Conservation (phyloP, 78 protist species). For the Chrysochromulina parva region DNA sequence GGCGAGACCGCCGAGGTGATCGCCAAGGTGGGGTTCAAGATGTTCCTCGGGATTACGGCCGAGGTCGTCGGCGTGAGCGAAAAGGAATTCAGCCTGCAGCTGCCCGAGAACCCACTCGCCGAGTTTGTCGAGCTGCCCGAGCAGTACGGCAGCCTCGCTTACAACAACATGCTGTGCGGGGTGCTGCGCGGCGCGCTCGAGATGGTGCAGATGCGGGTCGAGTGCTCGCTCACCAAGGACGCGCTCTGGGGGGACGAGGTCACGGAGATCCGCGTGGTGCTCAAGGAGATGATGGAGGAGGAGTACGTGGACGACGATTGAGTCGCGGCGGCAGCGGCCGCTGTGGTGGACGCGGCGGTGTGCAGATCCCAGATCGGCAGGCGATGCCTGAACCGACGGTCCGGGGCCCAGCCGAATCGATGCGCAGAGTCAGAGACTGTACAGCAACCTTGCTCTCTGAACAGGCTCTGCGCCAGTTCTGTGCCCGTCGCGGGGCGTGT, state of each 20-base stretch:
- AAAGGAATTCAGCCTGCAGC: slow-evolving; percentile 62
- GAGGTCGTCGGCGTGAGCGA: background rate
- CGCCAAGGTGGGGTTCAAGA: slow-evolving; percentile 91
- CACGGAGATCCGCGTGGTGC: slow-evolving; percentile 77
- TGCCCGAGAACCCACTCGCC: slow-evolving; percentile 81
- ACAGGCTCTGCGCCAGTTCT: too few species aligned
- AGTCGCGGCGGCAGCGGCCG: background rate
- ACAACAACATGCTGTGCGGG: slow-evolving; percentile 91
- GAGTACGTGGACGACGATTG: background rate
- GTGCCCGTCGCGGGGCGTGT: too few species aligned
- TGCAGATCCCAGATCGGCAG: too few species aligned
- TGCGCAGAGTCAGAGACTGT: too few species aligned
- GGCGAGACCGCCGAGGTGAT: slow-evolving; percentile 92
- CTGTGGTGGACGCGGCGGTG: too few species aligned
- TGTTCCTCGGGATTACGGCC: slow-evolving; percentile 88
- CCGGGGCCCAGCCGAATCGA: too few species aligned
- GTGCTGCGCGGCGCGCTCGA: slow-evolving; percentile 92
- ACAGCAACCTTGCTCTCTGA: too few species aligned
- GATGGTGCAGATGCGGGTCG: slow-evolving; percentile 61
- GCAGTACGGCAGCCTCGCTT: slow-evolving; percentile 45
- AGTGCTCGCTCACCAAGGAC: slow-evolving; percentile 62
- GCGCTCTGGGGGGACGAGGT: slow-evolving; percentile 77
- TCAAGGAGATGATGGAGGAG: background rate
- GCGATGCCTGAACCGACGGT: too few species aligned
- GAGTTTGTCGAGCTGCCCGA: slow-evolving; percentile 95